Base-by-base conservation (phyloP, 257 asterid species). In the Coffea eugenioides region DNA sequence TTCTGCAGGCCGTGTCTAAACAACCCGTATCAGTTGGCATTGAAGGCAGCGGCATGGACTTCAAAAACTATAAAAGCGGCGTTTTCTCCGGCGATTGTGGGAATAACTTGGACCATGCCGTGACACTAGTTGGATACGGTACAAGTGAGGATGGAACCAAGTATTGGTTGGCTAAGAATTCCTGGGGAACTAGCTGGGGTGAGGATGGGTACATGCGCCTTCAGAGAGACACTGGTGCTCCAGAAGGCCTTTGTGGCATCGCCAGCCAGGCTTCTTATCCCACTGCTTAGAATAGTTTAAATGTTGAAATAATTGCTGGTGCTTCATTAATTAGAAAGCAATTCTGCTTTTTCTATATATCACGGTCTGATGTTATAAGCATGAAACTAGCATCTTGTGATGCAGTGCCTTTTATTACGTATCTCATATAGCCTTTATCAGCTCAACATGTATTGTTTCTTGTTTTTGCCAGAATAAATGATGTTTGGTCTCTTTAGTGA, bases 11-110 rank as follows among this genome's bases (percentile, higher is more conserved):
- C 2, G 89, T 82, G 43, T 88, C 85, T 0, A 75, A 84, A 2
- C 89, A 88, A 75, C 91, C 89, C 0, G 81, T 85, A 0, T 88
- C 89, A 13, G 89, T 85, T 6, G 82, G 88, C 62, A 80, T 88
- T 23, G 91, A 85, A 1, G 88, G 83, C 1, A 65, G 80, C 11
- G 84, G 82, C 31, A 74, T 72, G 49, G 79, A 51, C 0, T 85
- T 85, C 12, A 84, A 79, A 48, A 85, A 83, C 65, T 88, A 88
- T 25, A 54, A 81, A 0, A 71, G 88, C 9, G 89, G 91, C 5
- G 82, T 88, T 23, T 88, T 78, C 20, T 73, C 82, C 0, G 88
- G 91, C 0, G 74, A 73, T 1, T 88, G 89, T 61, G 85, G 88
- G 41, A 85, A 88, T 1, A 51, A 75, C 0, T 75, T 84, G 2